These are phyloP conservation scores for Solidago caesia DNA, from an alignment of 129 eudicot genomes.

Conservation along the genomic window DNA sequence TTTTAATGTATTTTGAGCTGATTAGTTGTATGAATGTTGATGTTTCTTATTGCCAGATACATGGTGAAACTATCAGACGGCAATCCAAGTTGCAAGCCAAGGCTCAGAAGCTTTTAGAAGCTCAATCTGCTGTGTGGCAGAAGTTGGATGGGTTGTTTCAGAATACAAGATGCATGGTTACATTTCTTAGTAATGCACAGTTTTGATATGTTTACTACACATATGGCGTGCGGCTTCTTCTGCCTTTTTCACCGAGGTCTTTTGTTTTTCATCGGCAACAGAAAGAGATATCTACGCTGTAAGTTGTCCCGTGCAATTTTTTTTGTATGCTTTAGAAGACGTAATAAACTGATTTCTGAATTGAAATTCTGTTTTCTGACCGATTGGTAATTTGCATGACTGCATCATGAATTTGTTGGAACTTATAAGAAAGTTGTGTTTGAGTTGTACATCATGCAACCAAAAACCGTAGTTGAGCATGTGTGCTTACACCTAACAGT, in stretches of 20 bases:
- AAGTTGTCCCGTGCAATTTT: constrained; percentile 22
- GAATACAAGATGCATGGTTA: constrained; percentile 71
- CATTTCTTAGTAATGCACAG: constrained; percentile 83
- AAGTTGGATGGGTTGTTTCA: constrained; percentile 61
- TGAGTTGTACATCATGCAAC: no score
- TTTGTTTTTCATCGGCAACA: constrained; percentile 78
- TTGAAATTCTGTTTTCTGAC: no score
- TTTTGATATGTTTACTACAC: constrained; percentile 37
- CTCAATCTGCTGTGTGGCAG: constrained; percentile 81
- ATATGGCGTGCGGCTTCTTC: no score
- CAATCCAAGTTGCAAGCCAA: constrained; percentile 64
- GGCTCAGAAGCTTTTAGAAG: constrained; percentile 75
- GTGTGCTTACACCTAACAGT: no score
- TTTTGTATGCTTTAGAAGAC: no score
- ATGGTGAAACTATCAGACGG: constrained; percentile 77
- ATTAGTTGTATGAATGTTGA: not conserved
- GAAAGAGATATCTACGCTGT: constrained; percentile 96
- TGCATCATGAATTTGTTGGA: no score
- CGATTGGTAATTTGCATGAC: no score
- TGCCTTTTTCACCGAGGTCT: not conserved
- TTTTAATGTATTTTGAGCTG: not conserved
- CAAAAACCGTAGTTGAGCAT: no score
- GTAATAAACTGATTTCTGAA: no score
- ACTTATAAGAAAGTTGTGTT: no score
- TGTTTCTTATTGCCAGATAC: constrained; percentile 53